phyloP scores from a whole-genome alignment of 2,329 filamentous ascomycete species.

The Fusarium bulbicola region DNA sequence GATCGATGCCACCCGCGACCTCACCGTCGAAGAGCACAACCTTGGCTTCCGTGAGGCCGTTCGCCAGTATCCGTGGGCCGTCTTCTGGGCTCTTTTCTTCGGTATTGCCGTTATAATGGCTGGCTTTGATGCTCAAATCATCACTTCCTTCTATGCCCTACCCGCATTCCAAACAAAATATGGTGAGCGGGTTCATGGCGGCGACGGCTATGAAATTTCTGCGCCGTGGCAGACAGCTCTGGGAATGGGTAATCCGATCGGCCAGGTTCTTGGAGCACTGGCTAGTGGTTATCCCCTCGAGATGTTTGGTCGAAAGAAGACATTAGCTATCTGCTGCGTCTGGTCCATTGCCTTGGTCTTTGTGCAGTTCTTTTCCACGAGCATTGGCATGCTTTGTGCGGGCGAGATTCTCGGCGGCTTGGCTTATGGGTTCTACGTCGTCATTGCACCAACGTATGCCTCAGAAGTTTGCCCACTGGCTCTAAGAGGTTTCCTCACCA shows the following conservation, averaged over 20 bases:
- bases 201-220: neutral
- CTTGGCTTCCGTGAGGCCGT: neutral
- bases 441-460: conserved; percentile 50
- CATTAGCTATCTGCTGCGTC: neutral
- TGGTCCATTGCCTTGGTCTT: neutral
- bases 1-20: neutral
- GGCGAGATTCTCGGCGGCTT: neutral
- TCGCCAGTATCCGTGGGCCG: neutral
- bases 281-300: neutral
- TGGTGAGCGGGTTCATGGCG: neutral
- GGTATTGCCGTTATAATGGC: neutral
- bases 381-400: neutral
- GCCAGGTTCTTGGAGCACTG: neutral
- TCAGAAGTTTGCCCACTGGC: conserved; percentile 54
- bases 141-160: neutral
- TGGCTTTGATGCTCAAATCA: neutral
- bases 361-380: neutral
- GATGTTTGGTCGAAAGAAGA: neutral
- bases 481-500: conserved; percentile 52
- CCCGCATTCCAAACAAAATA: neutral
- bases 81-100: neutral
- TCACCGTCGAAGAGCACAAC: neutral
- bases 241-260: neutral
- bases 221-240: neutral
- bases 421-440: neutral